Evolutionary conservation across 2,329 filamentous ascomycete genomes (phyloP).

Genomic region (Escovopsis sp.): DNA sequence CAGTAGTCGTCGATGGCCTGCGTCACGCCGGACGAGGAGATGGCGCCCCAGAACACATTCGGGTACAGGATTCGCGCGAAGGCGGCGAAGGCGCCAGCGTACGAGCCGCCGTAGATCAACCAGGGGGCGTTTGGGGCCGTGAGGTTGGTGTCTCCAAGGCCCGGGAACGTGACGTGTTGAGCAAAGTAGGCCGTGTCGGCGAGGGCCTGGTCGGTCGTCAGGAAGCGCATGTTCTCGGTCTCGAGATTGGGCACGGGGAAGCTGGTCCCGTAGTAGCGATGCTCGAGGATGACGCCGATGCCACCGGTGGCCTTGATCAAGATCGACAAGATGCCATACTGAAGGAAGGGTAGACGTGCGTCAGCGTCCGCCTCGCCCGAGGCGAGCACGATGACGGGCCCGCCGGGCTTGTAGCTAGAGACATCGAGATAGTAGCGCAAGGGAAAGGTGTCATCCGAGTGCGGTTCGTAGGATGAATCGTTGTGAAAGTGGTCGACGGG

Average conservation of each 20-base stretch:
- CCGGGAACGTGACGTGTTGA: slow-evolving; percentile 52
- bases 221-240: slow-evolving; percentile 59
- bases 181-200: slow-evolving; percentile 76
- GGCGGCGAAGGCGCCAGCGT: slow-evolving; percentile 66
- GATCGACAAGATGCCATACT: slow-evolving; percentile 62
- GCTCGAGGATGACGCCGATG: slow-evolving; percentile 68
- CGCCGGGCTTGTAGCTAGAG: slow-evolving; percentile 57
- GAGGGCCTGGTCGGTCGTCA: slow-evolving; percentile 69
- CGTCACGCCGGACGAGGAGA: slow-evolving; percentile 68
- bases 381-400: slow-evolving; percentile 66
- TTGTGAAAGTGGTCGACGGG: slow-evolving; percentile 75
- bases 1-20: slow-evolving; percentile 67
- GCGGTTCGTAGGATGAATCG: slow-evolving; percentile 61
- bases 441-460: slow-evolving; percentile 50
- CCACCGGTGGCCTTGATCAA: slow-evolving; percentile 57
- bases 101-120: slow-evolving; percentile 72
- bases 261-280: slow-evolving; percentile 73
- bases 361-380: slow-evolving; percentile 29
- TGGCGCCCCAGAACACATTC: slow-evolving; percentile 61
- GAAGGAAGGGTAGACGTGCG: slow-evolving; percentile 48
- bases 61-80: slow-evolving; percentile 66
- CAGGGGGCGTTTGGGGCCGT: slow-evolving; percentile 52
- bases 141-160: slow-evolving; percentile 43
- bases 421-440: slow-evolving; percentile 77
- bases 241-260: slow-evolving; percentile 51